Evolutionary conservation across 495 filamentous ascomycete genomes (phyloP), one percentile per base, ranked within the genome.

Genomic region (Talaromyces stipitatus): DNA sequence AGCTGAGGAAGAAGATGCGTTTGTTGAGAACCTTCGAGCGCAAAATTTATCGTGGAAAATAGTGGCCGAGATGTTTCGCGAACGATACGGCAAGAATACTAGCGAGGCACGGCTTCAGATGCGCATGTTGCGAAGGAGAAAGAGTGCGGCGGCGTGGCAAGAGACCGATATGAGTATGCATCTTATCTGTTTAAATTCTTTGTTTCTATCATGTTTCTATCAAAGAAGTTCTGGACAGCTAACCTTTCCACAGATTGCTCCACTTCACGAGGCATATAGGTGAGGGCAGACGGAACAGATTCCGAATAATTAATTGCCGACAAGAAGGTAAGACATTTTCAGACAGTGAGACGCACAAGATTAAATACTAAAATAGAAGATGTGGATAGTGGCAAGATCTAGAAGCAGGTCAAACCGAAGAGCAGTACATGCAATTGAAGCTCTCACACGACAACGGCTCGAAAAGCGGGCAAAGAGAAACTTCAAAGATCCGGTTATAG

Each of bases 91-190:
- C 47, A 85, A 86, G 57, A 79, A 81, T 60, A 85, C 82, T 54
- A 74, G 85, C 43, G 84, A 89, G 54, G 83, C 87, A 3, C 80
- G 85, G 3, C 69, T 90, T 47, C 86, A 90, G 69, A 90, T 90
- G 86, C 80, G 87, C 14, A 81, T 85, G 64, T 80, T 84, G 58
- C 75, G 86, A 23, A 73, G 88, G 36, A 79, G 83, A 41, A 85
- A 86, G 65, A 79, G 84, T 52, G 70, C 82, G 66, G 72, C 82
- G 11, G 75, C 80, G 4, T 90, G 87, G 87, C 83, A 84, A 48
- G 79, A 84, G 50, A 73, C 76, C 54, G 86, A 90, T 78, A 82
- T 85, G 73, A 72, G 82, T 78, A 74, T 61, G 73, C 24, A 55
- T 52, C 47, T 28, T 62, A 58, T 57, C 30, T 14, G 58, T 57